Percentiles rank a stretch among this genome's conserved stretches.
Evolutionary conservation across 257 asterid genomes (phyloP).

Genomic region (Schizonepeta tenuifolia): DNA sequence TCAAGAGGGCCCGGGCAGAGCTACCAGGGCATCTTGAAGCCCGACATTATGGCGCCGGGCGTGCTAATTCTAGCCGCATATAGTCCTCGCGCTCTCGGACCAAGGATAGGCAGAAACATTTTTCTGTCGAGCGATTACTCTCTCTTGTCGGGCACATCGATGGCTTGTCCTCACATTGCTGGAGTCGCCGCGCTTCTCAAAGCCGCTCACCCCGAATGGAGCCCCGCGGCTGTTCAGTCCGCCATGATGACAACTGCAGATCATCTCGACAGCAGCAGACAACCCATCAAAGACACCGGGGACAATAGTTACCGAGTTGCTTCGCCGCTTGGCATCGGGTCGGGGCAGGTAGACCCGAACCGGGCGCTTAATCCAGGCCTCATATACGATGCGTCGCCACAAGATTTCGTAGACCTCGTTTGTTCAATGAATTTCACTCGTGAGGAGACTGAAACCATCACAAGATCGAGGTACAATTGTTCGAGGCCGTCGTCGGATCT

Average conservation of each 20-base stretch:
- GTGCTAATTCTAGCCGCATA: constrained; percentile 43
- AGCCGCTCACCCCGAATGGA: constrained; percentile 53
- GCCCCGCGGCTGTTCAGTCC: constrained; percentile 51
- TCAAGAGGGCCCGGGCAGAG: constrained; percentile 41
- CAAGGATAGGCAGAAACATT: constrained; percentile 31
- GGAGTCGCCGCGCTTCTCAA: constrained; percentile 48
- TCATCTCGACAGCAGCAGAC: constrained; percentile 39
- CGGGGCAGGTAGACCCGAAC: constrained; percentile 52
- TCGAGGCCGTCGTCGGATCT: constrained; percentile 46
- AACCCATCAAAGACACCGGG: constrained; percentile 43
- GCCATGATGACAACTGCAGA: constrained; percentile 65
- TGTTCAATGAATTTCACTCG: constrained; percentile 50
- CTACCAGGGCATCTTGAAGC: constrained; percentile 45
- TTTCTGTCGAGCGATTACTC: constrained; percentile 35
- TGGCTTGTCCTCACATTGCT: constrained; percentile 51
- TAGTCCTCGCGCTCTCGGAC: constrained; percentile 2
- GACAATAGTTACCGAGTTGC: neutral
- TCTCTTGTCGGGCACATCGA: constrained; percentile 47
- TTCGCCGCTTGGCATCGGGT: constrained; percentile 44
- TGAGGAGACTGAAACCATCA: constrained; percentile 39
- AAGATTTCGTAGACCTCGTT: constrained; percentile 44
- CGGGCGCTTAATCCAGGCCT: constrained; percentile 57
- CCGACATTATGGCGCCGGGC: constrained; percentile 57
- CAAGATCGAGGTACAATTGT: constrained; percentile 42
- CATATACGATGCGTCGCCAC: constrained; percentile 39